phyloP scores from a whole-genome alignment of 169 alveolate species.

The Plasmodium sp. region DNA sequence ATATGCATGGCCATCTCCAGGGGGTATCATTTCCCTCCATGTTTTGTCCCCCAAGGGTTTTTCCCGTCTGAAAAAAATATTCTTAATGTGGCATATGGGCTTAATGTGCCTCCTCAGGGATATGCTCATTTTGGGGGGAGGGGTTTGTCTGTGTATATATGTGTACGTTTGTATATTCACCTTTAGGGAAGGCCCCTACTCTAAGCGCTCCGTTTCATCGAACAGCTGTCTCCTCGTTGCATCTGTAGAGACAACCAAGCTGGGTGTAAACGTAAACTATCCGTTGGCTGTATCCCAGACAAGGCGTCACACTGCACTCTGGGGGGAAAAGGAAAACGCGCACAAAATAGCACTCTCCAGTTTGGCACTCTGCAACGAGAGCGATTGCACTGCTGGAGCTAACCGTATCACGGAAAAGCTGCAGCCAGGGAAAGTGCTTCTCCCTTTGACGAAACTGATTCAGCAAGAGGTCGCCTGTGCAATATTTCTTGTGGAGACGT shows the following conservation, averaged over 20 bases:
- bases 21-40: background rate
- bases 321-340: background rate
- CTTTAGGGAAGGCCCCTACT: background rate
- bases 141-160: background rate
- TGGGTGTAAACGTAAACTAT: background rate
- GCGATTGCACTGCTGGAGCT: background rate
- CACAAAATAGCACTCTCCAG: background rate
- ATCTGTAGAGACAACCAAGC: background rate
- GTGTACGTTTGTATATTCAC: background rate
- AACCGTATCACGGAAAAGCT: background rate
- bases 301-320: background rate
- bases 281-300: background rate
- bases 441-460: background rate
- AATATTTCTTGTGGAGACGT: background rate
- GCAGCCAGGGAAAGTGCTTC: background rate
- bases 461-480: background rate
- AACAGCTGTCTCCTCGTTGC: background rate
- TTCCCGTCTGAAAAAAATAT: slow-evolving; percentile 18
- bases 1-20: background rate
- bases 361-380: background rate
- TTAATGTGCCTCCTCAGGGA: slow-evolving; percentile 36
- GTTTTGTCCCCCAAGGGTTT: background rate
- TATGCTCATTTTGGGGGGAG: slow-evolving; percentile 6
- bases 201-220: background rate
- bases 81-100: slow-evolving; percentile 22